Evolutionary conservation across 208 protist genomes (phyloP).

Genomic region (Acanthamoeba sp.): DNA sequence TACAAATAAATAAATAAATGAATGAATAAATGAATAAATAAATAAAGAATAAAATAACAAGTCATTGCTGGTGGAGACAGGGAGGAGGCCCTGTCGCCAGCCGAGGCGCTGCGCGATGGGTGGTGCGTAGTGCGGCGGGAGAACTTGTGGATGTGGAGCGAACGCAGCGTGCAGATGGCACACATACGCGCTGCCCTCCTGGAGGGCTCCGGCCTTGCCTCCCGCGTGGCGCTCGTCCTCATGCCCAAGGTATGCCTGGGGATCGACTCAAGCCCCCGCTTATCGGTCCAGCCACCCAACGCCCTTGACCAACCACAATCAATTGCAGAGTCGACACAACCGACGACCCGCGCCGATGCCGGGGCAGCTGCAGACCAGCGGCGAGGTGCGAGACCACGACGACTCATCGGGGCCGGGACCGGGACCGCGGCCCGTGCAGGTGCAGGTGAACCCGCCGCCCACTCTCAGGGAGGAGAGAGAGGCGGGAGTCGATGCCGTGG

Average conservation of each 20-base stretch:
- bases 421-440: no score
- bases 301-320: background rate
- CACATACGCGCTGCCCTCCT: conserved; percentile 21
- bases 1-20: background rate
- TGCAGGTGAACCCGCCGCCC: no score
- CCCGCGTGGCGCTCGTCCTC: background rate
- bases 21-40: background rate
- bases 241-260: background rate
- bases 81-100: background rate
- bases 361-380: background rate
- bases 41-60: background rate
- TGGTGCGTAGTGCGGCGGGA: conserved; percentile 41
- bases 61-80: background rate
- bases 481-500: no score
- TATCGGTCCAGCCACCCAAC: background rate
- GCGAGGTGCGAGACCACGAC: background rate
- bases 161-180: conserved; percentile 40
- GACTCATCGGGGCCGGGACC: no score
- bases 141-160: conserved; percentile 53
- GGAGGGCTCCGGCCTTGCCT: background rate
- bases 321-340: background rate
- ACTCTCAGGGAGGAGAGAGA: no score
- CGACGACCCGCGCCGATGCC: background rate
- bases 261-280: background rate
- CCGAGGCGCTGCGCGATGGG: background rate